Evolutionary conservation across 108 stramenopile species (phyloP).

Genomic region (Cylindrotheca fusiformis): DNA sequence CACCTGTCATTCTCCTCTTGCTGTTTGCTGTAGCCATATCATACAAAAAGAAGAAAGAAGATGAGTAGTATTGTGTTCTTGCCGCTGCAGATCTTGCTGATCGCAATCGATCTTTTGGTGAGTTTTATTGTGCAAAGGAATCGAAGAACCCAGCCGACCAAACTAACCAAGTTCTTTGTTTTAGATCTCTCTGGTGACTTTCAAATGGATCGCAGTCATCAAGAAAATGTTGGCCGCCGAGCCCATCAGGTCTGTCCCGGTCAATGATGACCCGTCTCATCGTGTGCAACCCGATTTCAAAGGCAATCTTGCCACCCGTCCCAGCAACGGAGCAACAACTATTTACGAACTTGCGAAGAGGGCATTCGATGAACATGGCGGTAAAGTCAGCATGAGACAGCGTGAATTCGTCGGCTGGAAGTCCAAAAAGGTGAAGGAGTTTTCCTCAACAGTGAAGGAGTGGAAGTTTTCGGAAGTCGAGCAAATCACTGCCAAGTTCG

Average conservation of each 20-base stretch:
- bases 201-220: slow-evolving; percentile 75
- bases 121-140: slow-evolving; percentile 15
- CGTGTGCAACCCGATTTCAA: slow-evolving; percentile 57
- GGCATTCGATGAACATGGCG: slow-evolving; percentile 46
- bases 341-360: slow-evolving; percentile 58
- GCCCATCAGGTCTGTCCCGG: slow-evolving; percentile 65
- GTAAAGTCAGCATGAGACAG: slow-evolving; percentile 57
- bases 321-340: slow-evolving; percentile 59
- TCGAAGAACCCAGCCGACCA: background rate
- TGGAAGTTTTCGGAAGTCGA: slow-evolving; percentile 71
- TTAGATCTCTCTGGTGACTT: slow-evolving; percentile 67
- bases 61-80: slow-evolving; percentile 44
- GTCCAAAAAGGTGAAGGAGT: slow-evolving; percentile 68
- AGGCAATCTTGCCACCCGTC: slow-evolving; percentile 41
- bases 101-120: slow-evolving; percentile 74
- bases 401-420: slow-evolving; percentile 78
- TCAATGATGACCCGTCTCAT: slow-evolving; percentile 61
- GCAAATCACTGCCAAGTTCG: slow-evolving; percentile 67
- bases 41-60: background rate
- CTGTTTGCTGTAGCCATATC: background rate
- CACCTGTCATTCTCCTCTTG: background rate
- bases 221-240: slow-evolving; percentile 49
- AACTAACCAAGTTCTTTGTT: background rate
- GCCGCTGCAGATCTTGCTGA: slow-evolving; percentile 75
- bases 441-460: slow-evolving; percentile 56